Evolutionary conservation across 2,329 filamentous ascomycete species (phyloP).

Genomic region (Monosporascus sp.): DNA sequence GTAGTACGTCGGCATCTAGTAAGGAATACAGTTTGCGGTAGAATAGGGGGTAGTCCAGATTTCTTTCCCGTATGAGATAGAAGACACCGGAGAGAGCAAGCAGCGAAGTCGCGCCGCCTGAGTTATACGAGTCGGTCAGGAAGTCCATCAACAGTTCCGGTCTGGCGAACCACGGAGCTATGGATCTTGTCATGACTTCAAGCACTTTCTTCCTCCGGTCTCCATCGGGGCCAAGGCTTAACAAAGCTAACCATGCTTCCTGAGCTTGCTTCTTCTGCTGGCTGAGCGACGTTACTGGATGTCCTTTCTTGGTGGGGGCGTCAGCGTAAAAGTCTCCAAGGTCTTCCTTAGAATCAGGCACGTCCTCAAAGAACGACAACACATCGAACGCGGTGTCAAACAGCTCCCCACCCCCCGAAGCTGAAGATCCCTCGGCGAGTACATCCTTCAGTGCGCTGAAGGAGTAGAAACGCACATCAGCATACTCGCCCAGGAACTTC

Average conservation of each 20-base stretch:
- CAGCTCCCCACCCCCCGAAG: constrained; percentile 26
- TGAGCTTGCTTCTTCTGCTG: constrained; percentile 77
- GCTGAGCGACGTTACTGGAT: constrained; percentile 57
- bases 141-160: constrained; percentile 94
- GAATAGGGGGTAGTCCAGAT: constrained; percentile 93
- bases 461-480: constrained; percentile 81
- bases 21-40: constrained; percentile 92
- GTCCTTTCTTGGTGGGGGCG: constrained; percentile 61
- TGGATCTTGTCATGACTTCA: constrained; percentile 66
- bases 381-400: constrained; percentile 58
- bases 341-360: constrained; percentile 62
- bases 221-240: constrained; percentile 61
- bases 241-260: constrained; percentile 77
- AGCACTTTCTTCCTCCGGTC: constrained; percentile 77
- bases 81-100: constrained; percentile 90
- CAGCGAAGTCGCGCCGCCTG: constrained; percentile 79
- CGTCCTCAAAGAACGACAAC: constrained; percentile 61
- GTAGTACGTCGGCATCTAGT: constrained; percentile 76
- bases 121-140: constrained; percentile 86
- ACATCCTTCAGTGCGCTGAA: constrained; percentile 60
- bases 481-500: constrained; percentile 72
- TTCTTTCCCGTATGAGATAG: constrained; percentile 87
- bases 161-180: constrained; percentile 84
- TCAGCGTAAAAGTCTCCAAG: constrained; percentile 64
- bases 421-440: constrained; percentile 22